phyloP scores from a whole-genome alignment of 768 basidiomycete genomes.

The Candolleomyces aberdarensis region DNA sequence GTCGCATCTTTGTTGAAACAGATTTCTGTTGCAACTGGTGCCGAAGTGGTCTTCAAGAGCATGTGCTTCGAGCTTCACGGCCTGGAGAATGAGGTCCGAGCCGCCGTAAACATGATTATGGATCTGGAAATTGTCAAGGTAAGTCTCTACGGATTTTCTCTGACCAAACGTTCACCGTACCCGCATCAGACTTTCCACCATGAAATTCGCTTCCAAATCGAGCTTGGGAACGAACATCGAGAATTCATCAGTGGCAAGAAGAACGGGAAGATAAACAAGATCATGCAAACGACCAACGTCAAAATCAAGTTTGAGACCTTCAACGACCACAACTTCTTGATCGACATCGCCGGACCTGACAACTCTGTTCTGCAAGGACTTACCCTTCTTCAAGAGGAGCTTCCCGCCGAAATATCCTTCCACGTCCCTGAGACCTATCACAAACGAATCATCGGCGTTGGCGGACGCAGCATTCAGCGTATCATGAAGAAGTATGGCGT shows the following conservation, averaged over 20 bases:
- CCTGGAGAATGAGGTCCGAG: conserved; percentile 84
- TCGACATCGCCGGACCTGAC: conserved; percentile 86
- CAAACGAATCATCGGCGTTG: conserved; percentile 98
- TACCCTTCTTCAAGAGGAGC: conserved; percentile 88
- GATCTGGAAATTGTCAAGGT: conserved; percentile 94
- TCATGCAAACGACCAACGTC: conserved; percentile 95
- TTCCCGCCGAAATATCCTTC: conserved; percentile 98
- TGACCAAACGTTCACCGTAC: neutral
- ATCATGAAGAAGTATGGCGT: conserved; percentile 99
- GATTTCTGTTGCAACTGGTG: conserved; percentile 82
- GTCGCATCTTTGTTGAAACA: conserved; percentile 84
- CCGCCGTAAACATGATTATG: conserved; percentile 80
- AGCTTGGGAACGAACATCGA: conserved; percentile 94
- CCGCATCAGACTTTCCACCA: conserved; percentile 79
- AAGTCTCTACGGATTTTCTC: conserved; percentile 11
- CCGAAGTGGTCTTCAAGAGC: conserved; percentile 94
- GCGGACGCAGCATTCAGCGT: conserved; percentile 94
- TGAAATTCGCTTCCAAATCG: conserved; percentile 97
- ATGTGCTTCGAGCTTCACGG: conserved; percentile 99
- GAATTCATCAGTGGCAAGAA: conserved; percentile 99
- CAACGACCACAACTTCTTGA: conserved; percentile 93
- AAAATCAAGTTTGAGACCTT: conserved; percentile 99
- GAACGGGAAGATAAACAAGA: conserved; percentile 99
- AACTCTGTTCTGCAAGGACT: conserved; percentile 84
- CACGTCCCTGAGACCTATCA: conserved; percentile 98